Evolutionary conservation across 768 basidiomycete genomes (phyloP).

Genomic region (Hydnomerulius pinastri): DNA sequence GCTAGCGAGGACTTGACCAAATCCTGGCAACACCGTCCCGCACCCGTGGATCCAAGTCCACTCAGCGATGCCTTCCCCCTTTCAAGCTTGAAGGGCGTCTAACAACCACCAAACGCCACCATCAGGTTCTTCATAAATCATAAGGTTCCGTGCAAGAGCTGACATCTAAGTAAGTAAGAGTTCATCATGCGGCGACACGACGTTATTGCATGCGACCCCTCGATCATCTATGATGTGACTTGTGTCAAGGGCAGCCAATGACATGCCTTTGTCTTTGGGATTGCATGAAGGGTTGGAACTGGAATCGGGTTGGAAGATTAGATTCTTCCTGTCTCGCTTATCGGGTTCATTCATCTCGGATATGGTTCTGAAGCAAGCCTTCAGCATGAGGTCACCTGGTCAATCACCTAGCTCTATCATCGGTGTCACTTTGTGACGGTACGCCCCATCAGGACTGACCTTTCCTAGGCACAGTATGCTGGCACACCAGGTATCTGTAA

Average conservation of each 20-base stretch:
- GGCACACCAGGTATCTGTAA: too few species aligned
- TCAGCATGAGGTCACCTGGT: too few species aligned
- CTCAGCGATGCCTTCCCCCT: neutral
- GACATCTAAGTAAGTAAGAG: neutral
- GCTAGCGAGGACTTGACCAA: neutral
- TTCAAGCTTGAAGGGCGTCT: neutral
- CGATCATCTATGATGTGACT: too few species aligned
- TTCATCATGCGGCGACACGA: neutral
- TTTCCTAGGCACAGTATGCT: too few species aligned
- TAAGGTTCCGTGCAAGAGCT: neutral
- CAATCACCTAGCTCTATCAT: too few species aligned
- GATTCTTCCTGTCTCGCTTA: neutral
- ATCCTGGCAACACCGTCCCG: neutral
- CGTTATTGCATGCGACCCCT: too few species aligned
- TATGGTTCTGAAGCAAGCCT: too few species aligned
- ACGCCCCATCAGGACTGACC: too few species aligned
- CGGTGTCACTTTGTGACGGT: too few species aligned
- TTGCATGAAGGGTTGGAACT: too few species aligned
- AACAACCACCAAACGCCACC: neutral
- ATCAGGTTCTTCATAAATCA: neutral
- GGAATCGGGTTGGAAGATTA: too few species aligned
- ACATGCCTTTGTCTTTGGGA: neutral
- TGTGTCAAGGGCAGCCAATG: neutral
- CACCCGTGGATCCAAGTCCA: neutral
- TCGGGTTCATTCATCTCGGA: neutral